Evolutionary conservation across 2,329 filamentous ascomycete genomes (phyloP), one percentile per base, ranked within the genome.

Genomic region (Cytospora mali): DNA sequence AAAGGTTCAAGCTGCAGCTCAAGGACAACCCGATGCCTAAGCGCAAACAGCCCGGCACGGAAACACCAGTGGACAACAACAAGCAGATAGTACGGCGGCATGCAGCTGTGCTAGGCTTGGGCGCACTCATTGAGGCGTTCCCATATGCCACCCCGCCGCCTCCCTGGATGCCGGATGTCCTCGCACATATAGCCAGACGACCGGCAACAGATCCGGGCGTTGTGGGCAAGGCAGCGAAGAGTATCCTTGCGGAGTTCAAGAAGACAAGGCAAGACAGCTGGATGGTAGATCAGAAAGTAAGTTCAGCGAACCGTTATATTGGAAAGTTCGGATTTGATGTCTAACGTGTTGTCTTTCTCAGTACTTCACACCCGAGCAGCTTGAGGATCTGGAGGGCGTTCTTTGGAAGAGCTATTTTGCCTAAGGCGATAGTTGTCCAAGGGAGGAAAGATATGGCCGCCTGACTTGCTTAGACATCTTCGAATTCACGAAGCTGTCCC

Each of bases 351-450:
- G 4, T 53, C 60, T 66, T 61, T 62, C 56, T 56, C 67, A 90
- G 85, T 86, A 92, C 64, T 99, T 99, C 73, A 93, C 93, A 28
- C 80, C 89, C 31, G 95, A 98, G 70, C 94, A 99, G 72, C 81
- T 99, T 13, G 95, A 98, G 75, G 94, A 98, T 73, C 76, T 99
- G 64, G 93, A 97, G 71, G 95, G 95, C 58, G 96, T 99, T 54
- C 80, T 99, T 58, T 99, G 95, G 95, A 99, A 99, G 88, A 98
- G 94, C 76, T 99, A 99, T 75, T 99, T 99, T 80, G 96, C 93
- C 48, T 97, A 80, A 75, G 52, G 23, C 6, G 18, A n/a, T 4
- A 29, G 27, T 14, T 35, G 16, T 18, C n/a, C 28, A 16, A 14
- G 29, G 6, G 11, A 29, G 10, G n/a, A 23, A n/a, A 10, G 21